Conservation (phyloP, 805 yeast genomes). For the Zygosaccharomyces siamensis region DNA sequence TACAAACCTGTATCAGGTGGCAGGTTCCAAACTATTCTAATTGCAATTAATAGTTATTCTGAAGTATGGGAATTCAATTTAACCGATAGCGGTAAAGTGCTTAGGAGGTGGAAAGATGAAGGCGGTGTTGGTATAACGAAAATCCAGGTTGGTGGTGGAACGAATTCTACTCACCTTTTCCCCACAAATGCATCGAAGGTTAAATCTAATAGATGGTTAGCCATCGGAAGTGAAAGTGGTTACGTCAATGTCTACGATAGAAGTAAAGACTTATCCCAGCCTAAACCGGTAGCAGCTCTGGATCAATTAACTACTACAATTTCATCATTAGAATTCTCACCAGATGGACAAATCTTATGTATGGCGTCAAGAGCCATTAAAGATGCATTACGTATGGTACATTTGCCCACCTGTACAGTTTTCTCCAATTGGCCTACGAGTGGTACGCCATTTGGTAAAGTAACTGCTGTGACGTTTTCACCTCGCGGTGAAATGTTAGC, state of each 20-base stretch:
- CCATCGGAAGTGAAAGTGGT: slow-evolving; percentile 86
- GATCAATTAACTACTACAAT: slow-evolving; percentile 81
- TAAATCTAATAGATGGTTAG: slow-evolving; percentile 63
- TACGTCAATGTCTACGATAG: slow-evolving; percentile 82
- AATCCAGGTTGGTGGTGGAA: slow-evolving; percentile 63
- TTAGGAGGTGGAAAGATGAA: slow-evolving; percentile 76
- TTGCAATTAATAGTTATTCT: slow-evolving; percentile 71
- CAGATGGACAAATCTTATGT: slow-evolving; percentile 85
- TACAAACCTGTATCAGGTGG: slow-evolving; percentile 27
- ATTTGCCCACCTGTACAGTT: slow-evolving; percentile 80
- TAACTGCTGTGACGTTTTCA: slow-evolving; percentile 73
- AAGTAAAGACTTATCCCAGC: slow-evolving; percentile 22
- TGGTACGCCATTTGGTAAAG: slow-evolving; percentile 94
- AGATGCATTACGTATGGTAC: slow-evolving; percentile 83
- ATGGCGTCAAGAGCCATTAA: slow-evolving; percentile 79
- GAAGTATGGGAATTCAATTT: slow-evolving; percentile 85
- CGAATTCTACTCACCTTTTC: slow-evolving; percentile 27
- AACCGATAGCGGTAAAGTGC: slow-evolving; percentile 43
- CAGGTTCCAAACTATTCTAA: slow-evolving; percentile 36
- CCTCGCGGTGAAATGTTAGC: slow-evolving; percentile 79
- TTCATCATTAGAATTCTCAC: slow-evolving; percentile 65
- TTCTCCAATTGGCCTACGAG: slow-evolving; percentile 97
- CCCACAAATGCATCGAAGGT: slow-evolving; percentile 22
- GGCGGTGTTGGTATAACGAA: slow-evolving; percentile 81
- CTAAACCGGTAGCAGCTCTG: slow-evolving; percentile 55